These are phyloP conservation scores for Talaromyces sp. DNA, from an alignment of 2,329 filamentous ascomycete species.

Conservation along the genomic window DNA sequence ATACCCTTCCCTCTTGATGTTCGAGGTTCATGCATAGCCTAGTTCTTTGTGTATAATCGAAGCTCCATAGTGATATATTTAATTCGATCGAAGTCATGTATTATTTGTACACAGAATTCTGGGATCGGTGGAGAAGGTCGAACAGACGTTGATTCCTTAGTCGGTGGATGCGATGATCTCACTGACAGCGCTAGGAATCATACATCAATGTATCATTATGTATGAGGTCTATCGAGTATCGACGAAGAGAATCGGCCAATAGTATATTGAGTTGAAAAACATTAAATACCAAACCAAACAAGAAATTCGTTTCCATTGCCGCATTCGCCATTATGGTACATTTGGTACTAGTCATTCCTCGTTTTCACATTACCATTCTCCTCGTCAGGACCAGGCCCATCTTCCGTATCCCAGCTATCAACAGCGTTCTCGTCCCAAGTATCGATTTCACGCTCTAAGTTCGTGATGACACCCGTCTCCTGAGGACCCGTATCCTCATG, in stretches of 20 bases:
- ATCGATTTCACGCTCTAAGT: slow-evolving; percentile 77
- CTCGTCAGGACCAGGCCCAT: slow-evolving; percentile 29
- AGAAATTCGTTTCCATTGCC: slow-evolving; percentile 4
- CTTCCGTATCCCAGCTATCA: slow-evolving; percentile 62
- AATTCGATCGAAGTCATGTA: background rate
- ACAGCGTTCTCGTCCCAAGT: slow-evolving; percentile 88
- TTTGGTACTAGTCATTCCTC: slow-evolving; percentile 19
- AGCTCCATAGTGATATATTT: slow-evolving; percentile 1
- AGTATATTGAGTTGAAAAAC: background rate
- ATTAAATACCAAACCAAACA: background rate
- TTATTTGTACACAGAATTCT: background rate
- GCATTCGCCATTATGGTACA: slow-evolving; percentile 7
- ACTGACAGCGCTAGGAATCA: background rate
- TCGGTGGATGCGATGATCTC: background rate
- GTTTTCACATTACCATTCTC: slow-evolving; percentile 18
- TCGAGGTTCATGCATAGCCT: background rate
- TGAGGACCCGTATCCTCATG: slow-evolving; percentile 46
- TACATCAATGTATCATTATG: background rate
- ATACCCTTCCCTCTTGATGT: slow-evolving; percentile 14
- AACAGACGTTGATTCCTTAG: background rate
- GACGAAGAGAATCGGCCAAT: background rate
- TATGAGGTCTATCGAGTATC: background rate
- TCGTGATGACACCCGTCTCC: slow-evolving; percentile 60
- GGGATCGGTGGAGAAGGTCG: background rate
- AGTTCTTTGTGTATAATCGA: background rate